Evolutionary conservation across 768 basidiomycete species (phyloP), one percentile per base, ranked within the genome.

Genomic region (Termitomyces sp.): DNA sequence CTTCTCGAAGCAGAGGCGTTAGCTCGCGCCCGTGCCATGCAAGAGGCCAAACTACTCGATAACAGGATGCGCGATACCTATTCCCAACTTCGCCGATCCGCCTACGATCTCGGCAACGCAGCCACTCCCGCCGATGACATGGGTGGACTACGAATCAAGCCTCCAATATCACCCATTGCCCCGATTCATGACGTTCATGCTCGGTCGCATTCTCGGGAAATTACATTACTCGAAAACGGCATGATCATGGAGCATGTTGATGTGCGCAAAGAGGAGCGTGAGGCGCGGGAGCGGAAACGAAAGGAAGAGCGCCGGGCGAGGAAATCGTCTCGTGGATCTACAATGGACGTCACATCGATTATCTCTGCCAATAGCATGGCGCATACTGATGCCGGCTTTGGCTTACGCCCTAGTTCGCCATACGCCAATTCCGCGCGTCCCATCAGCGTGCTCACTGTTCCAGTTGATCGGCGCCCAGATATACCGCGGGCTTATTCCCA

Each of bases 231-330:
- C 21, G 88, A 93, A 69, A 94, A 91, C 61, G 91, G 91, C 3
- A 85, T 94, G 79, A 89, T 93, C 52, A 86, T 94, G 8, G 93
- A 95, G 63, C 88, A 90, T 58, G 88, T 94, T 37, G 83, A 94
- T 68, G 82, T 94, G 19, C 82, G 85, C 32, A 85, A 78, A 60
- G 90, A 91, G 69, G 91, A 91, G 68, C 81, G 74, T 56, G 89
- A 90, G 61, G 88, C 84, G 37, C 80, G 81, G 43, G 86, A 89
- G 43, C 83, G 88, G 27, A 76, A 78, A 56, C 82, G 81, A 57
- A 85, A 77, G 63, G 86, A 90, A 59, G 91, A 88, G 62, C 82
- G 74, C 64, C 82, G 86, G 43, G 84, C 84, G 0, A 79, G 91
- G 61, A 92, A 92, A 69, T 79, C 81, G 1, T 91, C 90, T 35